phyloP scores from a whole-genome alignment of 2,329 filamentous ascomycete species.

The Ophiostoma perfectum region DNA sequence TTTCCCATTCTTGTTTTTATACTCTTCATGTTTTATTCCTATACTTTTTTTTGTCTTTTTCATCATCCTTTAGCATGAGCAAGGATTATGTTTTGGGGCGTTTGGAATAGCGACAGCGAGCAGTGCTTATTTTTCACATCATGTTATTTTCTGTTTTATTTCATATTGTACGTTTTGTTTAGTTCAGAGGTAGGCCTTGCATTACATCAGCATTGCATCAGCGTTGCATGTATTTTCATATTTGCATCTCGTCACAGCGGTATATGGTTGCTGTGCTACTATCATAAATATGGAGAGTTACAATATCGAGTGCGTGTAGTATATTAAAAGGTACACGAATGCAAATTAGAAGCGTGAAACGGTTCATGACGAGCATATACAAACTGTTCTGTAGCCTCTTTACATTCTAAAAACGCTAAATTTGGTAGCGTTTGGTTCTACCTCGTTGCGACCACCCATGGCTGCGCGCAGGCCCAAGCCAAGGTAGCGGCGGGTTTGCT shows the following conservation, averaged over 20 bases:
- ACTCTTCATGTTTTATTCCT: neutral
- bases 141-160: neutral
- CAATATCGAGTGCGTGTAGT: too few species aligned
- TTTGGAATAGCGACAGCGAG: constrained; percentile 7
- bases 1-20: neutral
- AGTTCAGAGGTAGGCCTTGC: too few species aligned
- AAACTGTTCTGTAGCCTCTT: neutral
- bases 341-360: neutral
- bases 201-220: too few species aligned
- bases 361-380: neutral
- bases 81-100: neutral
- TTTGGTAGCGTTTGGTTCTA: constrained; percentile 57
- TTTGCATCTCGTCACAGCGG: too few species aligned
- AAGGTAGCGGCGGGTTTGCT: constrained; percentile 67
- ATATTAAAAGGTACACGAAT: neutral
- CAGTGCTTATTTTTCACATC: neutral
- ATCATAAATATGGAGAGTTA: too few species aligned
- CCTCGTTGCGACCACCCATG: constrained; percentile 60
- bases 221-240: too few species aligned
- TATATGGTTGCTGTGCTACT: too few species aligned
- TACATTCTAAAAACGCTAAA: constrained; percentile 85
- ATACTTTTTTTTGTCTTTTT: neutral
- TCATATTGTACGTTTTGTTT: neutral
- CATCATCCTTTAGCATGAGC: neutral
- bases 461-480: constrained; percentile 68